phyloP scores from a whole-genome alignment of 345 rosid species.

The rapeseed (Brassica napus) region Da-Ae NC_063447.1:49643001-49643500 shows the following conservation, averaged over 20 bases:
- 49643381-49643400: neutral
- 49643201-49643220: neutral
- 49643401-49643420: neutral
- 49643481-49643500: neutral
- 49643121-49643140: constrained; percentile 53
- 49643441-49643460: neutral
- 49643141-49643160: neutral
- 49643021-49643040: constrained; percentile 81
- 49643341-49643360: neutral
- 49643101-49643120: constrained; percentile 84
- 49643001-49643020: constrained; percentile 40
- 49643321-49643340: no score
- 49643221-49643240: neutral
- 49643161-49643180: neutral
- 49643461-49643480: neutral
- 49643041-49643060: constrained; percentile 70
- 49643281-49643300: neutral
- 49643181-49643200: neutral
- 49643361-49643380: neutral
- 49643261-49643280: neutral
- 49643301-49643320: neutral
- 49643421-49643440: neutral
- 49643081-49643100: constrained; percentile 90
- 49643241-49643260: neutral
- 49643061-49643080: constrained; percentile 89